Evolutionary conservation across 176 grass and related monocot genomes (phyloP), one percentile per base, ranked within the genome.

Genomic region (Triticum urartu): DNA sequence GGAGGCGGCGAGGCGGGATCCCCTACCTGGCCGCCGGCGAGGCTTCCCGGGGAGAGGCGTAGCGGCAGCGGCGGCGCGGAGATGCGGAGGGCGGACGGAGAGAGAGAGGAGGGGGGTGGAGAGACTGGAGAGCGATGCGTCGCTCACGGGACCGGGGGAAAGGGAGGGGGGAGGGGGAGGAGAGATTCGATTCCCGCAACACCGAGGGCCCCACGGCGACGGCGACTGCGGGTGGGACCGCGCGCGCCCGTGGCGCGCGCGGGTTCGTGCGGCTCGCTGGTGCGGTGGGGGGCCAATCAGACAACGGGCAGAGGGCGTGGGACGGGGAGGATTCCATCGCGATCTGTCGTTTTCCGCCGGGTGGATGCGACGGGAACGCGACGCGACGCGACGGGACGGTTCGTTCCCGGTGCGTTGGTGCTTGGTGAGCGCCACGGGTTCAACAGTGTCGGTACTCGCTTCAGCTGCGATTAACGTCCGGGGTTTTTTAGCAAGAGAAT

Each of bases 151-250:
- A 32, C 52, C 52, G 47, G 54, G 28, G 2, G 11, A 8, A 43
- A 3, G 36, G 0, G n/a, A 30, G 6, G 56, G 1, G 40, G 43
- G 11, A 40, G 54, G 15, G 15, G 2, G n/a, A 7, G 11, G 21
- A 21, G 59, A 90, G 88, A 90, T 86, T 78, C 88, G 83, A 89
- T 89, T 86, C 72, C 79, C 72, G 88, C 71, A 43, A 56, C 52
- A 48, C 14, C 12, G 42, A 3, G 63, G 88, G 78, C 4, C 56
- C 83, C 88, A 30, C 78, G 25, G 13, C 63, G 79, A 86, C n/a
- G 59, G 83, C 7, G 62, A 77, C 76, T 32, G 77, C 30, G 54
- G 21, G 78, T 68, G 80, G 39, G 82, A 25, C 56, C 75, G 26
- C 67, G 5, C 20, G 36, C 81, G 75, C 12, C 32, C 58, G 68